A percentile compares a stretch with the other conserved stretches of the same genome.
Evolutionary conservation across 2,329 filamentous ascomycete species (phyloP).

Genomic region (Blastomyces gilchristii): DNA sequence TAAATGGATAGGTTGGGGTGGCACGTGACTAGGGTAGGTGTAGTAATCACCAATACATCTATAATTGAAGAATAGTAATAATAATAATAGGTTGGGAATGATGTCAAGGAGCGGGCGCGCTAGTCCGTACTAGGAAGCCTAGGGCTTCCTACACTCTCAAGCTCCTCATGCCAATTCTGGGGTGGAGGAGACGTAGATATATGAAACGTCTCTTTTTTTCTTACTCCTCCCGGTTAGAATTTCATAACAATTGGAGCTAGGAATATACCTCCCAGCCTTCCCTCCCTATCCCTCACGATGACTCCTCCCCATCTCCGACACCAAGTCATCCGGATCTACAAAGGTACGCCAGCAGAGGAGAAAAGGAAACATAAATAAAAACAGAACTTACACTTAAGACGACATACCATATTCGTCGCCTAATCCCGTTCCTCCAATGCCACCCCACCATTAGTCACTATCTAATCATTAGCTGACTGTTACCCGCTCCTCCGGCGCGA

Average conservation of each 20-base stretch:
- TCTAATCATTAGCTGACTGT: background rate
- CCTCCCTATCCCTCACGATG: slow-evolving; percentile 17
- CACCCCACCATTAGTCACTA: background rate
- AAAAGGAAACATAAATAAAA: background rate
- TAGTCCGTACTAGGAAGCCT: too few relatives aligned
- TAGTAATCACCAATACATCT: too few relatives aligned
- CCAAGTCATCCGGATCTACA: slow-evolving; percentile 79
- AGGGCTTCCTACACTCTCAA: too few relatives aligned
- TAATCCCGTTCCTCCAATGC: background rate
- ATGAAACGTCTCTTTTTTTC: background rate
- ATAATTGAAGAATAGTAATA: too few relatives aligned
- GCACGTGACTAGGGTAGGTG: too few relatives aligned
- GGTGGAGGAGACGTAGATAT: too few relatives aligned
- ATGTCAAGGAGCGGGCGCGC: too few relatives aligned
- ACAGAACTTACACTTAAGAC: background rate
- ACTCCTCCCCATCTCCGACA: slow-evolving; percentile 52
- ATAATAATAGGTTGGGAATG: too few relatives aligned
- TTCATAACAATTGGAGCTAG: background rate
- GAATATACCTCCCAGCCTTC: background rate
- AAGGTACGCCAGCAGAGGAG: slow-evolving; percentile 47
- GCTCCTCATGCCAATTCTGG: background rate
- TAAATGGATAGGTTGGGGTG: too few relatives aligned
- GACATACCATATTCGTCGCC: background rate
- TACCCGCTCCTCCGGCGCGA: background rate
- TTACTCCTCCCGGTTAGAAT: background rate